Percentiles rank a stretch among this genome's conserved stretches.
These are phyloP conservation scores for Lactarius sp. DNA, from an alignment of 768 basidiomycete species.

Conservation along the genomic window DNA sequence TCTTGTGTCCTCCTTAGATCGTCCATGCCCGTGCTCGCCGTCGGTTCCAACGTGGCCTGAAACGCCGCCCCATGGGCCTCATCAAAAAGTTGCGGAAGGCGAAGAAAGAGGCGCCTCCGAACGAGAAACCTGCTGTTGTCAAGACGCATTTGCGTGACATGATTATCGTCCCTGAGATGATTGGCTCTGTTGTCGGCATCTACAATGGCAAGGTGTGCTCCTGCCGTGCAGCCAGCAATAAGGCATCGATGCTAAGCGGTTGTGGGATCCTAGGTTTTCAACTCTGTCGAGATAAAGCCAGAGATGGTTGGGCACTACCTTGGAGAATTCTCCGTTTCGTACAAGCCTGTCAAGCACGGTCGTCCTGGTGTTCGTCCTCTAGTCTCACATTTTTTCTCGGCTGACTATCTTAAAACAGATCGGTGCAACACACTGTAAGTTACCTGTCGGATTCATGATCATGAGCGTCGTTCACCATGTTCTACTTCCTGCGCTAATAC, in stretches of 20 bases:
- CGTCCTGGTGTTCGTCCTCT: slow-evolving; percentile 84
- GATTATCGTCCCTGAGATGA: slow-evolving; percentile 99
- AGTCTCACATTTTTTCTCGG: neutral
- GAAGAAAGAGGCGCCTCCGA: slow-evolving; percentile 98
- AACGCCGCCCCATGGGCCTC: slow-evolving; percentile 96
- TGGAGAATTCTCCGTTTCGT: slow-evolving; percentile 94
- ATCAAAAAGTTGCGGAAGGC: slow-evolving; percentile 99
- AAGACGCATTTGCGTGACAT: slow-evolving; percentile 99
- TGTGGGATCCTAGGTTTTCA: slow-evolving; percentile 60
- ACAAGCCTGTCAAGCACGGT: slow-evolving; percentile 99
- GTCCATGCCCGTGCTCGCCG: slow-evolving; percentile 98
- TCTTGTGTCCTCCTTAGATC: slow-evolving; percentile 42
- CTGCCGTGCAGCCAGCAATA: neutral
- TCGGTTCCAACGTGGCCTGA: slow-evolving; percentile 98
- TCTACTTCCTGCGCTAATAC: slow-evolving; percentile 21
- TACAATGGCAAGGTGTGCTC: slow-evolving; percentile 90
- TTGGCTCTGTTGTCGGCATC: slow-evolving; percentile 95
- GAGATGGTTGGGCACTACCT: slow-evolving; percentile 99
- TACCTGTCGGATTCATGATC: neutral
- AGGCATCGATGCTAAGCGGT: neutral
- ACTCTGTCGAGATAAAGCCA: slow-evolving; percentile 98
- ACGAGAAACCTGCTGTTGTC: slow-evolving; percentile 97
- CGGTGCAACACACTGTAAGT: slow-evolving; percentile 86
- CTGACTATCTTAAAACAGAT: slow-evolving; percentile 45
- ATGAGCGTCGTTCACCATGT: slow-evolving; percentile 12